Conservation (phyloP, 805 yeast species). For the Wickerhamiella sorbophila region DNA sequence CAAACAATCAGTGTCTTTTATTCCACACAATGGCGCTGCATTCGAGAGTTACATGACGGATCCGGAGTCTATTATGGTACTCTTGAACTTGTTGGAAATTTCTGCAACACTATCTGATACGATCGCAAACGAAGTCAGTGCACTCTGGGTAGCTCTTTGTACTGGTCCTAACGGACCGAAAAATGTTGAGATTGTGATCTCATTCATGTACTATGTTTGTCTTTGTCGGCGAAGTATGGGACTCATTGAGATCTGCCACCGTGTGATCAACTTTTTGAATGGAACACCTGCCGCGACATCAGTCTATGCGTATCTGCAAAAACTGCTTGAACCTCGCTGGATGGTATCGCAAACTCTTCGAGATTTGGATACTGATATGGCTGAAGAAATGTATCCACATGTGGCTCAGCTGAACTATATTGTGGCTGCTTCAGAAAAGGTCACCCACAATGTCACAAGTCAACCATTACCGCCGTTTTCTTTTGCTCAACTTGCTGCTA, state of each 20-base stretch:
- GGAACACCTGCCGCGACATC: conserved; percentile 39
- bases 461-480: conserved; percentile 48
- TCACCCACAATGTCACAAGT: background rate
- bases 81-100: conserved; percentile 69
- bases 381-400: conserved; percentile 44
- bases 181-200: conserved; percentile 61
- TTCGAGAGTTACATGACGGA: conserved; percentile 27
- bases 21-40: conserved; percentile 19
- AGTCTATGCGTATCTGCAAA: conserved; percentile 44
- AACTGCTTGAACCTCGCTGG: conserved; percentile 63
- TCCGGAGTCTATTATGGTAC: conserved; percentile 37
- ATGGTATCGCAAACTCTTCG: conserved; percentile 66
- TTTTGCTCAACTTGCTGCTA: conserved; percentile 71
- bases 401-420: conserved; percentile 53
- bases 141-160: conserved; percentile 91
- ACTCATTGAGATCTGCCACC: conserved; percentile 68
- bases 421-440: conserved; percentile 44
- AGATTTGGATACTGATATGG: conserved; percentile 23
- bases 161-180: conserved; percentile 41
- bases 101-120: conserved; percentile 62
- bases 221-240: conserved; percentile 53
- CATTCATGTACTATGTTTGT: conserved; percentile 53
- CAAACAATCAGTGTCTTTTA: conserved; percentile 29
- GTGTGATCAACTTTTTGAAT: conserved; percentile 58
- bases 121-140: conserved; percentile 79